Evolutionary conservation across 73 alveolate species (phyloP), one percentile per base, ranked within the genome.

Genomic region (Blepharisma japonicum): DNA sequence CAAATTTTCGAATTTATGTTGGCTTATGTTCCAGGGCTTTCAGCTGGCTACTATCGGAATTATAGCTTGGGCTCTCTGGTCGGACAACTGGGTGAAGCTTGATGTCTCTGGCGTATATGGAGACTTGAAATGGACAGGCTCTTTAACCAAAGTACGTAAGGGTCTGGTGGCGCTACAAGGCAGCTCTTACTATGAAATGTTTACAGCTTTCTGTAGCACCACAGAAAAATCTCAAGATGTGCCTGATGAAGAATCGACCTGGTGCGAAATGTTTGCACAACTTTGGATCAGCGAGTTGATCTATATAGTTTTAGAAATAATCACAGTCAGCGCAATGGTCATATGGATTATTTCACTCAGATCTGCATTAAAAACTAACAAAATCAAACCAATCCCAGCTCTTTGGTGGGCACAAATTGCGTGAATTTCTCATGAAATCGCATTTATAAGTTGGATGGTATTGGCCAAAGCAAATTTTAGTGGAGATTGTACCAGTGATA

Each of bases 401-500:
- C 5, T 61, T 61, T 61, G 49, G n/a, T 8, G 1, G 0, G 38
- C 50, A 14, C 47, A 9, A 8, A 2, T n/a, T 25, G 18, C 23
- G 38, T 61, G 74, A 48, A 25, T 25, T 61, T 61, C 74, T 14
- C 74, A 61, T 61, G 47, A 14, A 18, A 25, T 61, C 14, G 74
- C 49, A 25, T 14, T 61, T 61, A 18, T 61, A 20, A 39, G 74
- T 2, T 61, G 74, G 74, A 61, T 61, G 18, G 74, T 14, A 1
- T 14, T 61, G 2, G 74, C 46, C 47, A 25, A 61, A 11, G 49
- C 50, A 18, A 61, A 25, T 61, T 61, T 61, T 25, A 25, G 23
- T 20, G 74, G 74, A 1, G 74, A 61, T 3, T 61, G 74, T 25
- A 39, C 14, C 0, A 25, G 23, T 18, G 47, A 14, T 1, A 61